A percentile compares a stretch with the other conserved stretches of the same genome.
These are phyloP conservation scores for Sporothrix pseudoabietina DNA, from an alignment of 2,329 filamentous ascomycete genomes.

Conservation along the genomic window DNA sequence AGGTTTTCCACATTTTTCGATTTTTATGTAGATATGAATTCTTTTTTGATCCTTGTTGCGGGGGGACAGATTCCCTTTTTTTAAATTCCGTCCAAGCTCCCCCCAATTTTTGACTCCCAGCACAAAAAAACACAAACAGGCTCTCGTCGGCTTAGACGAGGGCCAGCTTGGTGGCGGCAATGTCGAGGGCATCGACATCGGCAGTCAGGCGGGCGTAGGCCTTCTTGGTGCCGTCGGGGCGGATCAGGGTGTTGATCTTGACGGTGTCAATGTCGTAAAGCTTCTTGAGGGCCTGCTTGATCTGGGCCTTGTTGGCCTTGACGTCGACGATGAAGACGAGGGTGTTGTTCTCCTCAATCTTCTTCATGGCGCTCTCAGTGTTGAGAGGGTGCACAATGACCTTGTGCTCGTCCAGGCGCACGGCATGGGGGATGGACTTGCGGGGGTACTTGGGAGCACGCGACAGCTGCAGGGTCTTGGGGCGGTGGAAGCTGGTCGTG, in stretches of 20 bases:
- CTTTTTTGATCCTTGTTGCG: background rate
- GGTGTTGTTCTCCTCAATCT: slow-evolving; percentile 99
- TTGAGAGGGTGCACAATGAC: slow-evolving; percentile 97
- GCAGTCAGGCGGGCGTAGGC: slow-evolving; percentile 93
- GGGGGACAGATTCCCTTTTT: background rate
- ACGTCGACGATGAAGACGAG: slow-evolving; percentile 96
- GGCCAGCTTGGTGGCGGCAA: slow-evolving; percentile 97
- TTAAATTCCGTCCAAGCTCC: background rate
- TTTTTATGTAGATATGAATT: slow-evolving; percentile 21
- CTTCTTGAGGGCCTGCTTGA: slow-evolving; percentile 98
- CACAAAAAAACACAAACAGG: background rate
- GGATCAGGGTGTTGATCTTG: slow-evolving; percentile 99
- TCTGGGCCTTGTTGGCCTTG: slow-evolving; percentile 99
- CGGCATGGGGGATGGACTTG: slow-evolving; percentile 87
- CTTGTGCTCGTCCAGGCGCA: slow-evolving; percentile 96
- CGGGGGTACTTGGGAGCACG: slow-evolving; percentile 94
- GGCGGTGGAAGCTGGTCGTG: slow-evolving; percentile 94
- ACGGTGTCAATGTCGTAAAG: slow-evolving; percentile 97
- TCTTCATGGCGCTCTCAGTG: slow-evolving; percentile 99
- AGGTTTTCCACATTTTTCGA: slow-evolving; percentile 27
- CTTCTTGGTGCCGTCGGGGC: slow-evolving; percentile 98
- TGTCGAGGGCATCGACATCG: slow-evolving; percentile 97
- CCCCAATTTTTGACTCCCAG: slow-evolving; percentile 22
- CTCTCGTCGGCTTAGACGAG: slow-evolving; percentile 72
- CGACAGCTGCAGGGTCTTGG: slow-evolving; percentile 92